Evolutionary conservation across 352 stramenopile genomes (phyloP), one percentile per base, ranked within the genome.

Genomic region (Phytophthora meadii): DNA sequence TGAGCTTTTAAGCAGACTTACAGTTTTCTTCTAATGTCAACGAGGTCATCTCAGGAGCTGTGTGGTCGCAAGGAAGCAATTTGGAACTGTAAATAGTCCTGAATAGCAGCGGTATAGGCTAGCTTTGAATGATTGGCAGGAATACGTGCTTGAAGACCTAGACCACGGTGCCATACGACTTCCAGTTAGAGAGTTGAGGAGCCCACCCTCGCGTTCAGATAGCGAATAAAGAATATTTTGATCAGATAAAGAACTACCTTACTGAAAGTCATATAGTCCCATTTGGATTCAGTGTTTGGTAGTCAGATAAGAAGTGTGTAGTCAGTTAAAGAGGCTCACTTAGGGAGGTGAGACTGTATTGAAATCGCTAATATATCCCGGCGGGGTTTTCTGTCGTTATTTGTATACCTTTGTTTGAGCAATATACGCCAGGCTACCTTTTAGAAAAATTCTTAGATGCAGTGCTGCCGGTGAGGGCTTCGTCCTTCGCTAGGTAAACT

Each of bases 171-270:
- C 44, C 44, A 51, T 49, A 5, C 47, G 22, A 14, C 51, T 14
- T 50, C 52, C 37, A 50, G 32, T 50, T 48, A 59, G 25, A 39
- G 52, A 59, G 52, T 50, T 50, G 4, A 19, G 10, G 1, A n/a
- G 22, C 52, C 39, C 5, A 11, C 15, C 17, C 15, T 37, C 9
- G 15, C 19, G 15, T 9, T 58, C 51, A 58, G 12, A 32, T 58
- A 39, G 37, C 24, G 51, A 49, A 58, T 48, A 58, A 40, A 39
- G 51, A 59, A 17, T 15, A 2, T 19, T 59, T 50, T 59, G 25
- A 39, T 59, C 25, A 59, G 40, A 30, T 50, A 42, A 4, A 59
- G 15, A 59, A 50, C 25, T 32, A 19, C 52, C 9, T 15, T 50
- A 59, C 15, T 59, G 24, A 50, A 50, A 59, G 0, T 30, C 37